Percentiles rank a stretch among this genome's conserved stretches.
Evolutionary conservation across 495 filamentous ascomycete genomes (phyloP).

Genomic region (Extremus antarcticus): DNA sequence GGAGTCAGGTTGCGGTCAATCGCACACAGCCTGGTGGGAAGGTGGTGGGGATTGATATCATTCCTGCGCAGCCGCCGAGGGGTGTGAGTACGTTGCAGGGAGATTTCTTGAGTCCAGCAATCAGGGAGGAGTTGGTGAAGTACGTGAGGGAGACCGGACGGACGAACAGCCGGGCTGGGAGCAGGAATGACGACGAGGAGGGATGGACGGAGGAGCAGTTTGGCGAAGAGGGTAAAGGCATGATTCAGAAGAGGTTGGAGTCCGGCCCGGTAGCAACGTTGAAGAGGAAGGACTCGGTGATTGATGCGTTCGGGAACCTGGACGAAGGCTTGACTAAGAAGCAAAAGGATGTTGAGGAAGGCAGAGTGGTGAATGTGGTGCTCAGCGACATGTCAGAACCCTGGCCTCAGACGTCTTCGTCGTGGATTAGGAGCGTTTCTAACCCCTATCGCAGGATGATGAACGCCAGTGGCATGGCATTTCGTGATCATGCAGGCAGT

Average conservation of each 20-base stretch:
- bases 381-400: slow-evolving; percentile 98
- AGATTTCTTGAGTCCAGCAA: slow-evolving; percentile 62
- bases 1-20: slow-evolving; percentile 89
- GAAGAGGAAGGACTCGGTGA: not conserved
- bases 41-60: slow-evolving; percentile 83
- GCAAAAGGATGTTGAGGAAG: slow-evolving; percentile 25
- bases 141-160: slow-evolving; percentile 61
- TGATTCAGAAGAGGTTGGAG: not conserved
- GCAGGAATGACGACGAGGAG: slow-evolving; percentile 24
- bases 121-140: slow-evolving; percentile 62
- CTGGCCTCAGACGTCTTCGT: slow-evolving; percentile 71
- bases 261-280: not conserved
- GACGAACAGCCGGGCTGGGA: slow-evolving; percentile 31
- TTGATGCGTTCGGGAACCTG: slow-evolving; percentile 11
- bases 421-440: slow-evolving; percentile 78
- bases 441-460: slow-evolving; percentile 94
- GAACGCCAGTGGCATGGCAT: slow-evolving; percentile 83
- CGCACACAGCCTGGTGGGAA: slow-evolving; percentile 63
- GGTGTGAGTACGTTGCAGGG: slow-evolving; percentile 91
- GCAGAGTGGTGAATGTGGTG: slow-evolving; percentile 76
- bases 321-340: slow-evolving; percentile 13
- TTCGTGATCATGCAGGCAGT: slow-evolving; percentile 84
- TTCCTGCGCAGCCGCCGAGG: slow-evolving; percentile 78
- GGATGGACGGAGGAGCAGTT: slow-evolving; percentile 26
- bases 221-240: slow-evolving; percentile 16